Evolutionary conservation across 208 protist genomes (phyloP).

Genomic region (Naegleria fowleri): DNA sequence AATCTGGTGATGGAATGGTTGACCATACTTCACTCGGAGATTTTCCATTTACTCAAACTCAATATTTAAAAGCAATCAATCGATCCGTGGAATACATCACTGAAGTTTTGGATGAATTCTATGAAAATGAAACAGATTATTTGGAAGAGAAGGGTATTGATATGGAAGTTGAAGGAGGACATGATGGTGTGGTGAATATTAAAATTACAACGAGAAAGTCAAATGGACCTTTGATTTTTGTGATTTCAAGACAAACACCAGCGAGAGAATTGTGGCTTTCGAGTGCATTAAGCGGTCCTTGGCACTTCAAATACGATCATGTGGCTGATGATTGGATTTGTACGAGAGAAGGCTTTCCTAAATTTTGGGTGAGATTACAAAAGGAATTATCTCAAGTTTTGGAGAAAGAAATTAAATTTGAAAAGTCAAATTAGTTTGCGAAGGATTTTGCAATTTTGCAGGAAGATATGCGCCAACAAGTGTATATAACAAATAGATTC

Average conservation of each 20-base stretch:
- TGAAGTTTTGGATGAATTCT: not conserved
- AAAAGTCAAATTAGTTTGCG: not conserved
- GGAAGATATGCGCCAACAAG: too few species aligned
- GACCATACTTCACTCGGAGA: not conserved
- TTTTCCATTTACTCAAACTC: not conserved
- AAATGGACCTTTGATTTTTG: not conserved
- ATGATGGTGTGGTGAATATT: not conserved
- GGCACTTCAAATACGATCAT: slow-evolving; percentile 12
- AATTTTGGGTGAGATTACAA: not conserved
- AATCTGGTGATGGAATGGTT: not conserved
- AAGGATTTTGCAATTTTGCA: too few species aligned
- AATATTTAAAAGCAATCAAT: not conserved
- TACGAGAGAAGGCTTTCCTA: not conserved
- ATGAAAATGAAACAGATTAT: not conserved
- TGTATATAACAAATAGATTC: too few species aligned
- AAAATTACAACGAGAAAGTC: not conserved
- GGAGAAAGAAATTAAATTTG: not conserved
- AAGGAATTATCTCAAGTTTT: slow-evolving; percentile 1
- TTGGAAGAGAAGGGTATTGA: not conserved
- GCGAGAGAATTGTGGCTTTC: not conserved
- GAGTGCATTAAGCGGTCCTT: not conserved
- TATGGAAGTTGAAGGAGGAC: not conserved
- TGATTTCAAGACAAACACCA: slow-evolving; percentile 10
- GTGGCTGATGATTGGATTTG: not conserved
- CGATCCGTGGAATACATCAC: not conserved